Percentiles rank a stretch among this genome's conserved stretches.
These are phyloP conservation scores for Cryptosporidium ubiquitum DNA, from an alignment of 169 alveolate genomes.

Conservation along the genomic window DNA sequence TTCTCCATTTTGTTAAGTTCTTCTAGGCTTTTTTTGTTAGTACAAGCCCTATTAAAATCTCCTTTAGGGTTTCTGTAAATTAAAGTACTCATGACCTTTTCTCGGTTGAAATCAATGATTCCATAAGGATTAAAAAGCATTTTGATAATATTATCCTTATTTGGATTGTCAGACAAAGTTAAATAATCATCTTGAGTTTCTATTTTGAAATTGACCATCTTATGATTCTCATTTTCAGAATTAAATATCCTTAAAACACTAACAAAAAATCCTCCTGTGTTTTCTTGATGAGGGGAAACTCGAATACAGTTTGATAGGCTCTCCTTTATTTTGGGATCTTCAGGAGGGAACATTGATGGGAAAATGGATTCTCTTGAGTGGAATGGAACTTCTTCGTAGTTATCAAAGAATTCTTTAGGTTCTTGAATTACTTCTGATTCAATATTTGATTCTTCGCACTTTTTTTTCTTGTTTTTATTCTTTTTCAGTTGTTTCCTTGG, in stretches of 20 bases:
- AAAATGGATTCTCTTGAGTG: conserved; percentile 75
- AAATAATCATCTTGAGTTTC: conserved; percentile 44
- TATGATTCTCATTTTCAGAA: conserved; percentile 50
- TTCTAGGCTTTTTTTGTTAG: not conserved
- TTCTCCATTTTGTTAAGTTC: not conserved
- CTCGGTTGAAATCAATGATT: not conserved
- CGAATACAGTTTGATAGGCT: conserved; percentile 87
- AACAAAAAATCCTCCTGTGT: conserved; percentile 93
- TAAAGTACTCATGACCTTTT: conserved; percentile 14
- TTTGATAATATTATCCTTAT: conserved; percentile 26
- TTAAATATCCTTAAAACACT: conserved; percentile 81
- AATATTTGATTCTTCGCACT: conserved; percentile 58
- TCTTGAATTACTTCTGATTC: conserved; percentile 23
- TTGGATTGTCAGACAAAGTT: conserved; percentile 21
- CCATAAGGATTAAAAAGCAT: conserved; percentile 53
- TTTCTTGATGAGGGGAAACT: conserved; percentile 90
- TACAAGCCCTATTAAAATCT: conserved; percentile 59
- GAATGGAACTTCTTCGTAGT: conserved; percentile 77
- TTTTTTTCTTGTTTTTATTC: conserved; percentile 76
- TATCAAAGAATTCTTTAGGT: conserved; percentile 74
- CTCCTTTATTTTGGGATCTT: conserved; percentile 48
- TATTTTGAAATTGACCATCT: not conserved
- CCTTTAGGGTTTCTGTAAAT: conserved; percentile 72
- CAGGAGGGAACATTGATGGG: conserved; percentile 82
- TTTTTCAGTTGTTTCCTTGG: conserved; percentile 57